phyloP scores from a whole-genome alignment of 2,329 filamentous ascomycete species.

The Apiospora hydei region DNA sequence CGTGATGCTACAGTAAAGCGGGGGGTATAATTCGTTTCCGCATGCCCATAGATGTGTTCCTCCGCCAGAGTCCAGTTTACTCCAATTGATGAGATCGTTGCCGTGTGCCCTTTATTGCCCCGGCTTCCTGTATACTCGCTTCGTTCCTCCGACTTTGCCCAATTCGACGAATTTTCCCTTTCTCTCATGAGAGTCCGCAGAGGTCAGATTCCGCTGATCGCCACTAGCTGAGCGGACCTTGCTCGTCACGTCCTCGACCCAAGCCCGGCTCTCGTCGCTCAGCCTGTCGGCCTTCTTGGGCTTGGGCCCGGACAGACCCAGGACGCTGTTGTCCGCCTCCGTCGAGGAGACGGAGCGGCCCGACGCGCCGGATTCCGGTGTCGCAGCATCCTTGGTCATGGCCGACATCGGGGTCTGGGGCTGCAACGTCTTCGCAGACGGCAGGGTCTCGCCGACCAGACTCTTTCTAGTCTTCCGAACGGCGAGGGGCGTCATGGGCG shows the following conservation, averaged over 20 bases:
- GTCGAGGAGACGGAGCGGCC: conserved; percentile 57
- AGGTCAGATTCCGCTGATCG: conserved; percentile 50
- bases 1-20: conserved; percentile 4
- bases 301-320: conserved; percentile 76
- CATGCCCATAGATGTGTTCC: conserved; percentile 2
- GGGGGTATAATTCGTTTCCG: conserved; percentile 1
- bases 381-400: conserved; percentile 44
- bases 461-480: conserved; percentile 63
- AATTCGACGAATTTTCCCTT: conserved; percentile 69
- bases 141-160: conserved; percentile 75
- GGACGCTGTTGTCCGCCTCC: conserved; percentile 65
- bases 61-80: background rate
- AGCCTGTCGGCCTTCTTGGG: conserved; percentile 69
- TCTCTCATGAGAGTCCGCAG: conserved; percentile 34
- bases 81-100: background rate
- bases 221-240: conserved; percentile 76
- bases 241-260: conserved; percentile 85
- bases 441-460: conserved; percentile 42
- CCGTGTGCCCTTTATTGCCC: background rate
- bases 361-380: conserved; percentile 54
- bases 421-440: conserved; percentile 37
- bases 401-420: conserved; percentile 53
- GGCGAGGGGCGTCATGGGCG: conserved; percentile 55
- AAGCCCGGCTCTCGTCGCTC: conserved; percentile 76
- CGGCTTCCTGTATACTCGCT: conserved; percentile 65